Evolutionary conservation across 768 basidiomycete species (phyloP), one percentile per base, ranked within the genome.

Genomic region (Pleurotus sapidus): DNA sequence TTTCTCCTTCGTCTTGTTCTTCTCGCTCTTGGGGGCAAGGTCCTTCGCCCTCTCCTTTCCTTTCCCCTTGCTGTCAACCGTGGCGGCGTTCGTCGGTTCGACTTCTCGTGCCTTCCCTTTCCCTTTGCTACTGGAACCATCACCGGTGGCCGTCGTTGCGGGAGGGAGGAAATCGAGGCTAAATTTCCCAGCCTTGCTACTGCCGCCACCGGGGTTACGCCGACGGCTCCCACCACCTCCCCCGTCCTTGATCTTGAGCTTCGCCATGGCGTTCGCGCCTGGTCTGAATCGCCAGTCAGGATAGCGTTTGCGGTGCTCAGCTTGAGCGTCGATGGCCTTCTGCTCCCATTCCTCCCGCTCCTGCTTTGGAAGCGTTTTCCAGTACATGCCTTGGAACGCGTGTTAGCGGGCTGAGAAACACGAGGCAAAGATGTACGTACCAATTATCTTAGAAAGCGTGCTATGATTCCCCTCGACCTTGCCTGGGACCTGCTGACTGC

Each of bases 261-360:
- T 73, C 4, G 70, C 72, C 43, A 73, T 66, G 42, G 76, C 72
- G 59, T 80, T 79, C 12, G 77, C 69, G 15, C 82, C 84, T 3
- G 88, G 89, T 49, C 87, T 79, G 68, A 91, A 93, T 49, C 91
- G 77, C 89, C 91, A 93, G 69, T 91, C 87, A 1, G 90, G 90
- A 67, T 91, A 91, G 57, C 82, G 77, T 49, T 77, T 76, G 54
- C 89, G 79, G 67, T 92, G 90, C 67, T 90, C 89, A 0, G 81
- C 84, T 64, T 87, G 86, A 0, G 90, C 90, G 4, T 80, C 73
- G 42, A 81, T 74, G 4, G 87, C 91, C 70, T 86, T 87, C 34
- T 78, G 86, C 67, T 92, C 91, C 90, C 90, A 93, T 49, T 82
- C 75, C 59, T 86, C 82, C 56, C 86, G 80, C 65, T 93, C 87